Evolutionary conservation across 2,329 filamentous ascomycete genomes (phyloP), one percentile per base, ranked within the genome.

Genomic region (Ceratocystis albifundus): DNA sequence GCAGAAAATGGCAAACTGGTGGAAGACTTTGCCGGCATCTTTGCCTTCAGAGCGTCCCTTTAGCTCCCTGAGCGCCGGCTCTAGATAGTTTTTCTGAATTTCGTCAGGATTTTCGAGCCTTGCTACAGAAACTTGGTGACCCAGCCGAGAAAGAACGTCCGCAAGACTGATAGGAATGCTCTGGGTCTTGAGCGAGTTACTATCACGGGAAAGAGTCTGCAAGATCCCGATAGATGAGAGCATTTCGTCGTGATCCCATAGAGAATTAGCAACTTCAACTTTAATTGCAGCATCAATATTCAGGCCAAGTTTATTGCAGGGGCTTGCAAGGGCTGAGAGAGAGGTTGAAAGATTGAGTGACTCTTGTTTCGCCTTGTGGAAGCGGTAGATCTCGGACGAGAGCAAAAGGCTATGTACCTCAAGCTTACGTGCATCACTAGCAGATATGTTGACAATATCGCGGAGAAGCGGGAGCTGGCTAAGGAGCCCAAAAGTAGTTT

Each of bases 201-300:
- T 72, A 50, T 61, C 46, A 2, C 55, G n/a, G 55, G 80, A 78
- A 65, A 96, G 81, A 55, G 84, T 82, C 71, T 93, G 88, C 22
- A 97, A 83, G 82, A 97, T 92, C 46, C 87, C 83, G 68, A 99
- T 96, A 0, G 94, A 96, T 0, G 89, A 85, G 22, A 87, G 84
- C 78, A 90, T 89, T 74, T 99, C 93, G 12, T 91, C 91, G 73
- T 96, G 88, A 69, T 95, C 90, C 93, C 94, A 99, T 0, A 99
- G 78, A 5, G 95, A 90, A 71, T 88, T 90, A 10, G 95, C 92
- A 6, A 89, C 84, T 74, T 97, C 94, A 65, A 93, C 83, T 69
- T 87, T 85, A 48, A 91, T 84, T 12, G 86, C 86, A 12, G 86
- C 88, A 72, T 91, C 88, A 57, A 96, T 84, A 67, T 86, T 83